Percentiles rank a stretch among this genome's conserved stretches.
phyloP scores from a whole-genome alignment of 345 rosid genomes.

The Reutealis trisperma region DNA sequence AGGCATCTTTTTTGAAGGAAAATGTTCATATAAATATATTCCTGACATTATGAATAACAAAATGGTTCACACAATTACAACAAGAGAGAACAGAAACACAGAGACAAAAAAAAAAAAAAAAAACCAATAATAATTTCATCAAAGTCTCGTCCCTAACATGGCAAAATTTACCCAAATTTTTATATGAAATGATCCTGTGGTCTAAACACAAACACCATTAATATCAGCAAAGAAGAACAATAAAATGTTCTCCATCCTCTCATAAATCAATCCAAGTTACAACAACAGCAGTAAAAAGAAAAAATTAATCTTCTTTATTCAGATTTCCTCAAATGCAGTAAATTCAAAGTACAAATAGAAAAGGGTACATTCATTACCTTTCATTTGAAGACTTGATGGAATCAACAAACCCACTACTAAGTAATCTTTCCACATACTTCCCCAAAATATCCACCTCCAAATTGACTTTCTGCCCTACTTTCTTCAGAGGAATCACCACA shows the following conservation, averaged over 20 bases:
- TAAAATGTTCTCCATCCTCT: background rate
- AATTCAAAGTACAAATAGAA: background rate
- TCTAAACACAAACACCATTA: too few species aligned
- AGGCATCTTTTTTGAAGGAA: background rate
- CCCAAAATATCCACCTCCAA: constrained; percentile 92
- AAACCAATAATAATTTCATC: background rate
- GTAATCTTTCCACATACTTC: constrained; percentile 91
- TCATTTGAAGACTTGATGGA: constrained; percentile 32
- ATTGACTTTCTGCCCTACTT: constrained; percentile 79
- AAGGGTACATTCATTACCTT: constrained; percentile 15
- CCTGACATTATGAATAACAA: background rate
- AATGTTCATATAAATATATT: background rate
- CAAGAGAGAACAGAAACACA: background rate
- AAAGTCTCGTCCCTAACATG: background rate
- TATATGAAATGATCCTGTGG: too few species aligned
- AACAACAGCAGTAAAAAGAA: background rate
- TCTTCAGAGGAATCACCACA: constrained; percentile 71
- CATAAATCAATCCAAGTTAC: background rate
- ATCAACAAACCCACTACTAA: constrained; percentile 54
- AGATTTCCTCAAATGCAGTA: background rate
- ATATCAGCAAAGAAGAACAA: too few species aligned
- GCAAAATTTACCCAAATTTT: background rate
- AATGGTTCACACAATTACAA: background rate
- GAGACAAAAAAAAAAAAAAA: background rate
- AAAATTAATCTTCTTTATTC: background rate